phyloP scores from a whole-genome alignment of 192 early-diverging fungal genomes.

The Cetraspora pellucida region DNA sequence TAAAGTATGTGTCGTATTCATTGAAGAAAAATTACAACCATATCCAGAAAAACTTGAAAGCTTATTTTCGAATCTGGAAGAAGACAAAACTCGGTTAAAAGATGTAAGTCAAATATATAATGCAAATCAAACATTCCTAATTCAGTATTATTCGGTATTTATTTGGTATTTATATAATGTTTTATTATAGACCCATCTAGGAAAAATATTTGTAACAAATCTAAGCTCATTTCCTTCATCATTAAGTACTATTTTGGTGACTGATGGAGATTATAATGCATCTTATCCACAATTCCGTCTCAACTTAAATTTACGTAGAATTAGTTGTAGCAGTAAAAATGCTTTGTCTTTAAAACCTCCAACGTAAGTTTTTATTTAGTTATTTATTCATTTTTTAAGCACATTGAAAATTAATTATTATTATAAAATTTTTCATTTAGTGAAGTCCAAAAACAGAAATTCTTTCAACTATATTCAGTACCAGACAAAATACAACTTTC shows the following conservation, averaged over 20 bases:
- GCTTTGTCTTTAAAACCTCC: slow-evolving; percentile 44
- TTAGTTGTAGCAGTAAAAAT: slow-evolving; percentile 44
- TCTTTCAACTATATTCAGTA: slow-evolving; percentile 44
- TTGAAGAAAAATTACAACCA: slow-evolving; percentile 39
- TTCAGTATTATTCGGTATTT: background rate
- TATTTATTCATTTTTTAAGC: background rate
- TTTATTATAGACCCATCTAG: slow-evolving; percentile 40
- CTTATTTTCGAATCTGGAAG: slow-evolving; percentile 33
- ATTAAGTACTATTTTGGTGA: slow-evolving; percentile 46
- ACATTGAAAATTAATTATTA: background rate
- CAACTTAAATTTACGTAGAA: slow-evolving; percentile 48
- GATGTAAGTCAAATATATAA: slow-evolving; percentile 31
- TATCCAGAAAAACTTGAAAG: slow-evolving; percentile 37
- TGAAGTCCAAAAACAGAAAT: slow-evolving; percentile 46
- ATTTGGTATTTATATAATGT: background rate
- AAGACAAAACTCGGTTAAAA: slow-evolving; percentile 41
- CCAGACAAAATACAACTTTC: slow-evolving; percentile 38
- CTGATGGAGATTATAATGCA: slow-evolving; percentile 50
- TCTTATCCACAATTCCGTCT: slow-evolving; percentile 41
- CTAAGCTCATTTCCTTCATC: slow-evolving; percentile 44
- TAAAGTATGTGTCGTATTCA: slow-evolving; percentile 42
- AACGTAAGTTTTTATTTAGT: slow-evolving; percentile 36
- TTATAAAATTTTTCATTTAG: slow-evolving; percentile 28
- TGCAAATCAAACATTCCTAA: background rate
- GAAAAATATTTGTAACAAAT: slow-evolving; percentile 45